These are phyloP conservation scores for Filobasidium wieringae DNA, from an alignment of 768 basidiomycete genomes.

Conservation along the genomic window DNA sequence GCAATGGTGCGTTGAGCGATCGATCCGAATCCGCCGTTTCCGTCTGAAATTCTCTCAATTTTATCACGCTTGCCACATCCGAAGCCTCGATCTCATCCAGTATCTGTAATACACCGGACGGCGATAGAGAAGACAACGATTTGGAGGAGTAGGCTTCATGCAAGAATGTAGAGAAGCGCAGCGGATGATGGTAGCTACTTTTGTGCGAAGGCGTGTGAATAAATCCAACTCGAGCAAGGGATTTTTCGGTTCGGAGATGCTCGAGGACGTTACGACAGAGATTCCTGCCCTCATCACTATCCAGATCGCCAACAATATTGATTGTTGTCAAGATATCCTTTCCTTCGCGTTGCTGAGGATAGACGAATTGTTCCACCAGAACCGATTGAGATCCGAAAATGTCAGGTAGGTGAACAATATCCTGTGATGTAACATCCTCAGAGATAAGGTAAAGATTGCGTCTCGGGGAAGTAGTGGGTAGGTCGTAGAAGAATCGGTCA, in stretches of 20 bases:
- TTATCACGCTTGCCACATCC: background rate
- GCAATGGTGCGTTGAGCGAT: background rate
- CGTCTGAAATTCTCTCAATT: background rate
- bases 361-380: conserved; percentile 48
- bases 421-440: conserved; percentile 13
- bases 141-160: conserved; percentile 24
- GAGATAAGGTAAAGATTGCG: conserved; percentile 70
- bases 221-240: conserved; percentile 51
- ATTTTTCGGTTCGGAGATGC: conserved; percentile 16
- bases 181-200: conserved; percentile 37
- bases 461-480: conserved; percentile 57
- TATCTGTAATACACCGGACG: conserved; percentile 22
- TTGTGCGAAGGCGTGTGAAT: conserved; percentile 56
- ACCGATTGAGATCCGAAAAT: conserved; percentile 10
- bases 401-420: background rate
- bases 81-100: conserved; percentile 23
- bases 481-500: conserved; percentile 76
- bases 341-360: conserved; percentile 39
- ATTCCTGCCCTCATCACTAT: conserved; percentile 50
- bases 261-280: conserved; percentile 28
- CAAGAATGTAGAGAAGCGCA: conserved; percentile 40
- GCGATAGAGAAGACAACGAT: conserved; percentile 14
- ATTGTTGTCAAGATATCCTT: conserved; percentile 41
- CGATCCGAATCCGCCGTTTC: background rate
- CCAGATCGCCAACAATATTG: conserved; percentile 61